These are phyloP conservation scores for Colletotrichum cereale DNA, from an alignment of 2,329 filamentous ascomycete genomes.

Conservation along the genomic window DNA sequence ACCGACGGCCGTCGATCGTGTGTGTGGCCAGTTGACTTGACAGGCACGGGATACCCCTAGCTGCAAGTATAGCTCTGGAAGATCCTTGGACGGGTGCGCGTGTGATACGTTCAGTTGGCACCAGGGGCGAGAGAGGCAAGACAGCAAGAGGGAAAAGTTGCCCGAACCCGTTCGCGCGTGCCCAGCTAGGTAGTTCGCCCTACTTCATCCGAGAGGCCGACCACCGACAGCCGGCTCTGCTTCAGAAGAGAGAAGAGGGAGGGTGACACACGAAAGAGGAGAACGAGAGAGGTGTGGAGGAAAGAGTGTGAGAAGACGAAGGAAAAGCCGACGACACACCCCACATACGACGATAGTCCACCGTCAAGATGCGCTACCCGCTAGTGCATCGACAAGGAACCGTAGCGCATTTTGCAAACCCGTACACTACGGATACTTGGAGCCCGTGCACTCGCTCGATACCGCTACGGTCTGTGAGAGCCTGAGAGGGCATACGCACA, in stretches of 20 bases:
- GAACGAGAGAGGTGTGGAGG: neutral
- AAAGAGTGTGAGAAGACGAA: neutral
- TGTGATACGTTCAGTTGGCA: conserved; percentile 32
- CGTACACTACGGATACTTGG: too few relatives aligned
- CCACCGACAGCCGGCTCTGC: conserved; percentile 29
- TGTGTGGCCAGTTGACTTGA: conserved; percentile 16
- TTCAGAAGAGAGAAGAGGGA: neutral
- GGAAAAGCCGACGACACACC: conserved; percentile 30
- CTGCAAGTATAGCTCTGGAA: conserved; percentile 10
- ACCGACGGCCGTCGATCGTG: conserved; percentile 14
- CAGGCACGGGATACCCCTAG: conserved; percentile 15
- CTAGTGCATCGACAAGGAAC: conserved; percentile 34
- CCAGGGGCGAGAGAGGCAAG: conserved; percentile 17
- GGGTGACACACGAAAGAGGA: neutral
- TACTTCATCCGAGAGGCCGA: conserved; percentile 31
- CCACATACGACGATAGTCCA: conserved; percentile 25
- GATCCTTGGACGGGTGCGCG: conserved; percentile 13
- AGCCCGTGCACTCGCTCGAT: conserved; percentile 27
- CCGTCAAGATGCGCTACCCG: conserved; percentile 26
- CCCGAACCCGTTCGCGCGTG: conserved; percentile 13
- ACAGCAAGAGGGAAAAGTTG: neutral
- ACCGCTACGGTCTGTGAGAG: neutral
- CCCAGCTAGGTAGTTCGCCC: conserved; percentile 7
- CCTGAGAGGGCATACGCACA: too few relatives aligned
- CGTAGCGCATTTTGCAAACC: conserved; percentile 31